phyloP scores from a whole-genome alignment of 371 early-diverging fungal species.

The Apophysomyces ossiformis region DNA sequence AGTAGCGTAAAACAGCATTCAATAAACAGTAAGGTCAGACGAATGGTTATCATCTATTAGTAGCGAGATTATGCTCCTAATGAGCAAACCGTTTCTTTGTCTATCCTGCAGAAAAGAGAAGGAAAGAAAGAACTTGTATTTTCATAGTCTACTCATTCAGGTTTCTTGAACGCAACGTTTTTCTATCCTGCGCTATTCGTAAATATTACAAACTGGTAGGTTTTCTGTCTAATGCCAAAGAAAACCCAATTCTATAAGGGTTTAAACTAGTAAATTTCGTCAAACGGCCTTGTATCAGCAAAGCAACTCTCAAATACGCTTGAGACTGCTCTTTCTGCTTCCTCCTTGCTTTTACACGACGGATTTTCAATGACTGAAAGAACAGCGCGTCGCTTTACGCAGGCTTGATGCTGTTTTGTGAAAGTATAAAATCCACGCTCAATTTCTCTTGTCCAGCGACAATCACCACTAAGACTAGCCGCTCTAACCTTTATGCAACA shows the following conservation, averaged over 20 bases:
- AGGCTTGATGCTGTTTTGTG: conserved; percentile 91
- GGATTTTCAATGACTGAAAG: conserved; percentile 80
- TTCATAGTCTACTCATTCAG: too few relatives aligned
- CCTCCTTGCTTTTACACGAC: conserved; percentile 69
- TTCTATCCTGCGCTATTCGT: background rate
- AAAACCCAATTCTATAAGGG: background rate
- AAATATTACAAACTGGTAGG: background rate
- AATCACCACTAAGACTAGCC: conserved; percentile 91
- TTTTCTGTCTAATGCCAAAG: background rate
- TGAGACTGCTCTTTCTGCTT: conserved; percentile 87
- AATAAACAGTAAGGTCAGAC: too few relatives aligned
- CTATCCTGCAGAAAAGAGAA: too few relatives aligned
- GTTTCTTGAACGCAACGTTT: too few relatives aligned
- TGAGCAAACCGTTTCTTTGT: too few relatives aligned
- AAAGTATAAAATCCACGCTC: conserved; percentile 78
- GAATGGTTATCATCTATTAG: too few relatives aligned
- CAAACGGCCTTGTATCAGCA: conserved; percentile 92
- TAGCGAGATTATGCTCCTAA: too few relatives aligned
- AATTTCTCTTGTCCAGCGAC: conserved; percentile 86
- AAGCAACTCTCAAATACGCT: conserved; percentile 92
- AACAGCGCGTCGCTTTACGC: conserved; percentile 89
- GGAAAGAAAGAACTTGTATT: too few relatives aligned
- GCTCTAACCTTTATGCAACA: conserved; percentile 74
- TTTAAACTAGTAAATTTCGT: conserved; percentile 79
- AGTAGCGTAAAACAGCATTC: too few relatives aligned